Conservation (phyloP, 2,329 filamentous ascomycete species). For the Cordyceps cateniannulata region DNA sequence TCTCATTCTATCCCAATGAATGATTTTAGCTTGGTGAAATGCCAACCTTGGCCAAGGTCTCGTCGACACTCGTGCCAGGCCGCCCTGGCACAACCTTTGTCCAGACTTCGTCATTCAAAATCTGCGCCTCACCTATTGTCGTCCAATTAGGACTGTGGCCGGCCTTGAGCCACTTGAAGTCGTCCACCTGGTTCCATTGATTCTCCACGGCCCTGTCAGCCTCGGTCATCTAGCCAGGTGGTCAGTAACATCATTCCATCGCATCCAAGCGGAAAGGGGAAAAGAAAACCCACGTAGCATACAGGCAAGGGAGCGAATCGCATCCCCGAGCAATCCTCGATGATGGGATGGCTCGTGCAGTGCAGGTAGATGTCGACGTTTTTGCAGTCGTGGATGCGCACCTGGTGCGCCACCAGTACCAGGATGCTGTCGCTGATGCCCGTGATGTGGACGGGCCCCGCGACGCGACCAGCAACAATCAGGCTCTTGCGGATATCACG, state of each 20-base stretch:
- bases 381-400: constrained; percentile 82
- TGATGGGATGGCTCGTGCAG: constrained; percentile 80
- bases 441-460: constrained; percentile 79
- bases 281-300: constrained; percentile 53
- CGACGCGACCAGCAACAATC: constrained; percentile 70
- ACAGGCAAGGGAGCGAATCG: constrained; percentile 71
- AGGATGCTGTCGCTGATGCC: constrained; percentile 65
- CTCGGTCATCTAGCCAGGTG: constrained; percentile 19
- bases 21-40: constrained; percentile 21
- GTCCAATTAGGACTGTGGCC: constrained; percentile 87
- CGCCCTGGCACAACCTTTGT: constrained; percentile 58
- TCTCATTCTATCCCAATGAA: not conserved
- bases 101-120: constrained; percentile 61
- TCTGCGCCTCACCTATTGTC: constrained; percentile 54
- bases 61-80: constrained; percentile 54
- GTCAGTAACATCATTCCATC: not conserved
- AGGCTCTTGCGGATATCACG: constrained; percentile 65
- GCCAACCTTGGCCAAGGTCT: constrained; percentile 53
- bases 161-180: constrained; percentile 94
- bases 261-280: not conserved
- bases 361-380: constrained; percentile 79
- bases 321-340: constrained; percentile 77
- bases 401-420: constrained; percentile 76
- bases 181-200: constrained; percentile 85
- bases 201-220: constrained; percentile 42